Evolutionary conservation across 129 eudicot genomes (phyloP).

Genomic region (Chrysanthemum lavandulifolium): DNA sequence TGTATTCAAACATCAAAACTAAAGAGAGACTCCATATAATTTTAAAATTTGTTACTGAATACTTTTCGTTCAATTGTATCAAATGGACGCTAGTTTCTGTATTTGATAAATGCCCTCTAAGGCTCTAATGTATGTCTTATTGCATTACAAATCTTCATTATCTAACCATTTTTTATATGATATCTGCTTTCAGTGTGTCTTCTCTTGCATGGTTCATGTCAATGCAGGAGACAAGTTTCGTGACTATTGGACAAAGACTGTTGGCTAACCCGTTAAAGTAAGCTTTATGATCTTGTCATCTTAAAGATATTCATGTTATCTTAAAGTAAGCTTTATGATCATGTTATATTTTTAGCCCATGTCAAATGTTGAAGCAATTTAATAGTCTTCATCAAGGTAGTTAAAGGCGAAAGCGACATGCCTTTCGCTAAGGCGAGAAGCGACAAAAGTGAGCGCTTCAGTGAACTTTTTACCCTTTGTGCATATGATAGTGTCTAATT

Average conservation of each 20-base stretch:
- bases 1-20: not conserved
- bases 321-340: too few relatives aligned
- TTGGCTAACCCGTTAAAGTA: slow-evolving; percentile 91
- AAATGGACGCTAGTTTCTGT: not conserved
- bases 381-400: too few relatives aligned
- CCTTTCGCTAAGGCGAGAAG: too few relatives aligned
- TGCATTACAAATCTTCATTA: not conserved
- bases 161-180: slow-evolving; percentile 15
- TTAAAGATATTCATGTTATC: not conserved
- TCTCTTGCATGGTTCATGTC: slow-evolving; percentile 99
- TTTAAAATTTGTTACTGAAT: not conserved
- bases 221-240: slow-evolving; percentile 88
- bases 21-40: not conserved
- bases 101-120: not conserved
- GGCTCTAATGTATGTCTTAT: too few relatives aligned
- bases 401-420: too few relatives aligned
- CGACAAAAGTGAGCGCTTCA: too few relatives aligned
- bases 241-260: slow-evolving; percentile 92
- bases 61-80: not conserved
- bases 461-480: too few relatives aligned
- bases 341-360: not conserved
- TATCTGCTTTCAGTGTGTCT: slow-evolving; percentile 66
- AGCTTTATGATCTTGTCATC: slow-evolving; percentile 25
- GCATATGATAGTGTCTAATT: too few relatives aligned
- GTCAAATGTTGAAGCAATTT: not conserved